A percentile compares a stretch with the other conserved stretches of the same genome.
These are phyloP conservation scores for Thyridium curvatum DNA, from an alignment of 2,329 filamentous ascomycete genomes.

Conservation along the genomic window DNA sequence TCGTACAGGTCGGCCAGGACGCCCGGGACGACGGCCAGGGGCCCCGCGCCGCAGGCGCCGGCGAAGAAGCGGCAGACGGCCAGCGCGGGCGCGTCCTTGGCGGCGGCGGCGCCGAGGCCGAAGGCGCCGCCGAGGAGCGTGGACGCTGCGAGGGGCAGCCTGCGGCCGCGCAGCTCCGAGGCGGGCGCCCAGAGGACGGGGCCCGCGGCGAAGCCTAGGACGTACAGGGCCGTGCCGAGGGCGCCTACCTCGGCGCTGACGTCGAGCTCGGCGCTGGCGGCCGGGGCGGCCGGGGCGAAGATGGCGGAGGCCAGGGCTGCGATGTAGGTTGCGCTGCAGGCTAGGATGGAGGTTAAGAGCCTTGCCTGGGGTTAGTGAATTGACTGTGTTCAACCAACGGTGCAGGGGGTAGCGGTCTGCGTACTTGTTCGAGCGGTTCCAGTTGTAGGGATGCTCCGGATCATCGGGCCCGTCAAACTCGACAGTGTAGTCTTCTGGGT, in stretches of 20 bases:
- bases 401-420: too few species aligned
- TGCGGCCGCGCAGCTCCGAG: constrained; percentile 27
- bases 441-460: constrained; percentile 44
- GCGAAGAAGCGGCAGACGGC: constrained; percentile 30
- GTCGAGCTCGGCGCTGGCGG: constrained; percentile 2
- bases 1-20: constrained; percentile 19
- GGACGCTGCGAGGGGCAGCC: constrained; percentile 20
- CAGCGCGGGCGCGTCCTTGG: constrained; percentile 22
- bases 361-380: constrained; percentile 2
- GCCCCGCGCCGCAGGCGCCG: constrained; percentile 19
- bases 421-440: constrained; percentile 36
- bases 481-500: constrained; percentile 54
- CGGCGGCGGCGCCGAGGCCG: constrained; percentile 25
- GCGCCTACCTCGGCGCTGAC: constrained; percentile 20
- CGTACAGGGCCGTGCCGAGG: constrained; percentile 27
- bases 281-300: constrained; percentile 6
- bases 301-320: constrained; percentile 10
- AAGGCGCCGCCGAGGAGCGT: constrained; percentile 23
- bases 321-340: constrained; percentile 8
- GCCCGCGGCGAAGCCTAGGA: constrained; percentile 28
- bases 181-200: constrained; percentile 21
- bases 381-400: not conserved
- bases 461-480: constrained; percentile 46
- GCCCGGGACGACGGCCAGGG: constrained; percentile 18
- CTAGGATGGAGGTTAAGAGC: constrained; percentile 7